Conservation (phyloP, 345 rosid species). For the Ailanthus altissimus region DNA sequence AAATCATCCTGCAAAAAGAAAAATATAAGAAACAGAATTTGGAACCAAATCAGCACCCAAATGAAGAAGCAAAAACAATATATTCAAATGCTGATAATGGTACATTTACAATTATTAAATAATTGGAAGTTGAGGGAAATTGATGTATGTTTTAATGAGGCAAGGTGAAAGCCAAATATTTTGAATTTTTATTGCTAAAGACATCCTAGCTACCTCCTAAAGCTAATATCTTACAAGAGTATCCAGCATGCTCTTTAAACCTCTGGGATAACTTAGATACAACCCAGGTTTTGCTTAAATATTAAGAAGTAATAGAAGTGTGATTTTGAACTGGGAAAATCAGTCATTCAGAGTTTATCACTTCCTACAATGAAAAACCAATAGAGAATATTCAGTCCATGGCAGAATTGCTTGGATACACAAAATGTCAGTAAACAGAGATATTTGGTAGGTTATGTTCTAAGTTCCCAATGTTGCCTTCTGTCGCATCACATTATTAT, state of each 20-base stretch:
- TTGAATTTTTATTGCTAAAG: not conserved
- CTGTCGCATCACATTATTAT: not conserved
- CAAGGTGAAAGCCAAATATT: not conserved
- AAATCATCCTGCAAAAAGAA: conserved; percentile 47
- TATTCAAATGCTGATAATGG: not conserved
- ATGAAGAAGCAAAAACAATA: conserved; percentile 9
- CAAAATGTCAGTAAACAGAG: conserved; percentile 6
- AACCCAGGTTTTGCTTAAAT: not conserved
- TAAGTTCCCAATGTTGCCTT: not conserved
- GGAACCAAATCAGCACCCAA: conserved; percentile 26
- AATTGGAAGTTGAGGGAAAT: not conserved
- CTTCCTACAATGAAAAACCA: conserved; percentile 6
- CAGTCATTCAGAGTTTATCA: not conserved
- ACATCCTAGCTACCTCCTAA: not conserved
- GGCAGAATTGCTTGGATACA: not conserved
- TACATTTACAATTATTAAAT: not conserved
- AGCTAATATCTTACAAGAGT: not conserved
- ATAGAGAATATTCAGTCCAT: not conserved
- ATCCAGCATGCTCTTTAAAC: not conserved
- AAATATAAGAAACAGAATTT: conserved; percentile 19
- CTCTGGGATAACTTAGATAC: not conserved
- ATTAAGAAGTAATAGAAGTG: not conserved
- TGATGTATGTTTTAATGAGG: not conserved
- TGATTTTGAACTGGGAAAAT: conserved; percentile 1
- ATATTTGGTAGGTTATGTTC: conserved; percentile 1